These are phyloP conservation scores for Amaranthus hypochondriacus DNA, from an alignment of 148 eudicot genomes.

Conservation along the genomic window DNA sequence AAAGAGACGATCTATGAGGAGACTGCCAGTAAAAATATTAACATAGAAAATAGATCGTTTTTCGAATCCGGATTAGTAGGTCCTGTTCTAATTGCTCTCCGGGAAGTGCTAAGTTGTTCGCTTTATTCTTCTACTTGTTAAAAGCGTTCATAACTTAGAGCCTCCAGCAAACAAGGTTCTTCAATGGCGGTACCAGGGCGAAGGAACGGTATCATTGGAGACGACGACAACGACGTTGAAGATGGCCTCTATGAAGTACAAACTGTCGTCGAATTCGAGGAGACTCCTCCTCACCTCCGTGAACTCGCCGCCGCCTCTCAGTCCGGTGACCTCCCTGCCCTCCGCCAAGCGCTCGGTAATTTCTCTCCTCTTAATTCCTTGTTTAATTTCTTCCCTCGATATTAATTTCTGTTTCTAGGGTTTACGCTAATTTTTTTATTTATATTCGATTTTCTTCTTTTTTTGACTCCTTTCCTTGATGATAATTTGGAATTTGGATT, in stretches of 20 bases:
- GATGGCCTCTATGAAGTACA: constrained; percentile 43
- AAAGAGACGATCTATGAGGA: too few relatives aligned
- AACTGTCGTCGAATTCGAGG: constrained; percentile 36
- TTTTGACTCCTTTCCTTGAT: neutral
- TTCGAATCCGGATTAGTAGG: too few relatives aligned
- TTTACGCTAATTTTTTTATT: neutral
- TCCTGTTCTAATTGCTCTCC: too few relatives aligned
- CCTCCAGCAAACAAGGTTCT: too few relatives aligned
- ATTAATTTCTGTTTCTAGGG: constrained; percentile 1
- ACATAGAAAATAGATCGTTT: too few relatives aligned
- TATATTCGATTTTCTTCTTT: neutral
- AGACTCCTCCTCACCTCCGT: constrained; percentile 62
- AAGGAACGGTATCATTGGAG: constrained; percentile 50
- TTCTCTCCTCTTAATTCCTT: neutral
- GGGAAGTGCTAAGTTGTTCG: too few relatives aligned
- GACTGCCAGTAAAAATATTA: too few relatives aligned
- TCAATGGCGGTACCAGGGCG: constrained; percentile 66
- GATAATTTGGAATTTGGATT: neutral
- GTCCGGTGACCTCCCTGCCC: constrained; percentile 53
- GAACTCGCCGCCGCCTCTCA: constrained; percentile 50
- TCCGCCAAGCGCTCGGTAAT: constrained; percentile 65
- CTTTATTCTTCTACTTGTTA: too few relatives aligned
- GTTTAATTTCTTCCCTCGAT: neutral
- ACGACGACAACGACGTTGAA: constrained; percentile 50
- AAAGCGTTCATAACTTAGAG: too few relatives aligned